Evolutionary conservation across 257 asterid species (phyloP).

Genomic region (Hygrophila difformis): DNA sequence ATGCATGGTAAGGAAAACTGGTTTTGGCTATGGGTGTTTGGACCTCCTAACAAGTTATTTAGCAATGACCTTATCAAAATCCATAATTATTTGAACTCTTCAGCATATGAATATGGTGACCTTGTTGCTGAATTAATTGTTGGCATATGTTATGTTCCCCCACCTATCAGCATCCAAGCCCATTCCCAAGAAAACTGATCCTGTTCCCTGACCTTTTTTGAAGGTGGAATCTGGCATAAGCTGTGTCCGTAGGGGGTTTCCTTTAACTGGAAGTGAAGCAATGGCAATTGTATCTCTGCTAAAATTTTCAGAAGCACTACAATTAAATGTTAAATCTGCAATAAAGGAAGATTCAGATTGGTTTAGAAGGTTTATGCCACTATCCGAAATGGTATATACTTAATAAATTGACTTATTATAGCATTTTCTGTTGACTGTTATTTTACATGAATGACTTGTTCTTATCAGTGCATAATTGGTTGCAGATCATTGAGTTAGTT

Average conservation of each 20-base stretch:
- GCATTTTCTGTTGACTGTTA: slow-evolving; percentile 12
- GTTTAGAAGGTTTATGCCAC: slow-evolving; percentile 76
- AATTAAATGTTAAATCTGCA: slow-evolving; percentile 69
- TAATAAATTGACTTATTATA: slow-evolving; percentile 1
- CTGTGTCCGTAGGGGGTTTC: slow-evolving; percentile 52
- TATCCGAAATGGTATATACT: slow-evolving; percentile 57
- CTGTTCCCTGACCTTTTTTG: slow-evolving; percentile 9
- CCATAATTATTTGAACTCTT: no score
- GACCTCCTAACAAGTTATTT: no score
- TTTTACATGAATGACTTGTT: slow-evolving; percentile 13
- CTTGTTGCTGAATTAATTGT: no score
- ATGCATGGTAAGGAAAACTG: no score
- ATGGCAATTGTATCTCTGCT: slow-evolving; percentile 49
- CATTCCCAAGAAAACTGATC: slow-evolving; percentile 10
- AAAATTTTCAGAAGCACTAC: slow-evolving; percentile 59
- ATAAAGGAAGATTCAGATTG: slow-evolving; percentile 68
- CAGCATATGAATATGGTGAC: no score
- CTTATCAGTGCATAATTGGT: slow-evolving; percentile 8
- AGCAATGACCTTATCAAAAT: no score
- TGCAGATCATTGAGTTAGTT: slow-evolving; percentile 71
- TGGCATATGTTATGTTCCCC: no score
- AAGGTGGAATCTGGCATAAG: slow-evolving; percentile 70
- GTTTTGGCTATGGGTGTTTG: no score
- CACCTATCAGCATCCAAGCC: no score
- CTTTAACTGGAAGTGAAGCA: slow-evolving; percentile 75